A percentile compares a stretch with the other conserved stretches of the same genome.
Evolutionary conservation across 495 filamentous ascomycete species (phyloP).

Genomic region (Hypoxylon lenormandii): DNA sequence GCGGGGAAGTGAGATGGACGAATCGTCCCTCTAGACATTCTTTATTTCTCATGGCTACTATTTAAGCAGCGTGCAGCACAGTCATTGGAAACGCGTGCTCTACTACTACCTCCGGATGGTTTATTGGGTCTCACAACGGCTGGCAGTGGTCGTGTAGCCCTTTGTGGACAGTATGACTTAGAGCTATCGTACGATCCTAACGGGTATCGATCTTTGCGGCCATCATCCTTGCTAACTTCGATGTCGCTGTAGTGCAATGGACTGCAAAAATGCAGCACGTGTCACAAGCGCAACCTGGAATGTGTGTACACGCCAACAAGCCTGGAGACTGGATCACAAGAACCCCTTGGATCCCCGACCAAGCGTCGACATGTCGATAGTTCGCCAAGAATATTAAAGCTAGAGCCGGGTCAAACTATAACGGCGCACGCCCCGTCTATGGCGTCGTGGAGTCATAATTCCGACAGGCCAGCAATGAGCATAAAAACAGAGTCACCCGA

Average conservation of each 20-base stretch:
- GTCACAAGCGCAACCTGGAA: conserved; percentile 67
- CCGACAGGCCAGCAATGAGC: conserved; percentile 30
- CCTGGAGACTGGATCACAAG: conserved; percentile 51
- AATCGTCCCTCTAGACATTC: conserved; percentile 2
- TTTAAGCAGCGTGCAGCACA: conserved; percentile 30
- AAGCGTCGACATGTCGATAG: conserved; percentile 61
- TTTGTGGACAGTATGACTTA: conserved; percentile 22
- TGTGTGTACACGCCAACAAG: conserved; percentile 62
- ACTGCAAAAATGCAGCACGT: conserved; percentile 75
- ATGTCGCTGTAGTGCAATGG: conserved; percentile 71
- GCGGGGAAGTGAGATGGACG: conserved; percentile 9
- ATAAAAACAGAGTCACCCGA: conserved; percentile 29
- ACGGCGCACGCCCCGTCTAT: conserved; percentile 33
- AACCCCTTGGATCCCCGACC: conserved; percentile 57
- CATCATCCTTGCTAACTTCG: conserved; percentile 33
- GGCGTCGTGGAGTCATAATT: conserved; percentile 41
- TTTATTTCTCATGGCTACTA: conserved; percentile 10
- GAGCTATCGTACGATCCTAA: conserved; percentile 27
- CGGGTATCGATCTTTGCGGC: conserved; percentile 18
- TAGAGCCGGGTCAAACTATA: conserved; percentile 30
- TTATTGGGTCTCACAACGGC: conserved; percentile 34
- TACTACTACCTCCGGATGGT: conserved; percentile 27
- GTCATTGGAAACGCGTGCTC: conserved; percentile 28
- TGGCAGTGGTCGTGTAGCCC: conserved; percentile 43
- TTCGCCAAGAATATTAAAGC: conserved; percentile 49